Conservation (phyloP, 768 basidiomycete species). For the Psilocybe tampanensis region DNA sequence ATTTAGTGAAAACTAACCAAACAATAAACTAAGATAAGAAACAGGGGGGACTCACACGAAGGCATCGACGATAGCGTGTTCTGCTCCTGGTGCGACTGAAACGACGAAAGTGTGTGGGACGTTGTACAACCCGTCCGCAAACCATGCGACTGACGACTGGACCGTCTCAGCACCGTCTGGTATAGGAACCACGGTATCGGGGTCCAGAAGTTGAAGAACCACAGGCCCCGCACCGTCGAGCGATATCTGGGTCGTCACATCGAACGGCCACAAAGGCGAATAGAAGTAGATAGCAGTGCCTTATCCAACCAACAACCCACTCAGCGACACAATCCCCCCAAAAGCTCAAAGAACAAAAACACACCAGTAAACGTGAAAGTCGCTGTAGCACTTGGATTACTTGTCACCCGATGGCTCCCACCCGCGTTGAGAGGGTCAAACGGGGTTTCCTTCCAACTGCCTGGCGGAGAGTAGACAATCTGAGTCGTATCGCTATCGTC, state of each 20-base stretch:
- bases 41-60: slow-evolving; percentile 16
- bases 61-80: slow-evolving; percentile 22
- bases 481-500: slow-evolving; percentile 19
- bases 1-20: neutral
- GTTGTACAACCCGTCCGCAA: slow-evolving; percentile 14
- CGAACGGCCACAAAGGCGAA: slow-evolving; percentile 24
- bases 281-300: slow-evolving; percentile 26
- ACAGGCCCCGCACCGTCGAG: slow-evolving; percentile 16
- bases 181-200: neutral
- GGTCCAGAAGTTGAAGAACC: slow-evolving; percentile 20
- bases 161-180: slow-evolving; percentile 19
- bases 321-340: too few species aligned
- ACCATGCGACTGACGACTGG: slow-evolving; percentile 20
- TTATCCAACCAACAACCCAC: neutral
- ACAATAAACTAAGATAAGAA: neutral
- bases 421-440: slow-evolving; percentile 16
- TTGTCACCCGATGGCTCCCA: slow-evolving; percentile 20
- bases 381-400: slow-evolving; percentile 18
- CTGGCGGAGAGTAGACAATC: slow-evolving; percentile 15
- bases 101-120: slow-evolving; percentile 20
- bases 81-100: slow-evolving; percentile 21
- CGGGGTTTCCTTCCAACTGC: slow-evolving; percentile 21
- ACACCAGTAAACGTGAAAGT: slow-evolving; percentile 25
- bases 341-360: neutral
- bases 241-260: slow-evolving; percentile 24